Percentiles rank a stretch among this genome's conserved stretches.
Conservation (phyloP, 352 stramenopile genomes). For the Phytopythium oedochilum region DNA sequence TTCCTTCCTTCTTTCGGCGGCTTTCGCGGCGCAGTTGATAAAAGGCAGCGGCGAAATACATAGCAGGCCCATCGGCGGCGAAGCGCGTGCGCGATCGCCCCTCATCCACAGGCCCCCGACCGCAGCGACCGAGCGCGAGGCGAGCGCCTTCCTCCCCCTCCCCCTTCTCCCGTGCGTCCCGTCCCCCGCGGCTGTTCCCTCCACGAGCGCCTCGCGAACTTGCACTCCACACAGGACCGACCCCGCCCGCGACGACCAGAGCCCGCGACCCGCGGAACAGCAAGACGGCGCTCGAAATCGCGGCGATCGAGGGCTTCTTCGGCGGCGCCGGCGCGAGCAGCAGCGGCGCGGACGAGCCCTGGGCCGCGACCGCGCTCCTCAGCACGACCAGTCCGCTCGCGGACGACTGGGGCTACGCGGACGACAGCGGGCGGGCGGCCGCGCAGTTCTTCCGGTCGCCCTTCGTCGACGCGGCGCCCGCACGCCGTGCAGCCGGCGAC, state of each 20-base stretch:
- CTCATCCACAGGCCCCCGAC: no score
- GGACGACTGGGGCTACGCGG: slow-evolving; percentile 8
- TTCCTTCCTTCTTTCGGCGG: no score
- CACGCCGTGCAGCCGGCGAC: background rate
- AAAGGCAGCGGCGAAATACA: no score
- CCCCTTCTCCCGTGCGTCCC: no score
- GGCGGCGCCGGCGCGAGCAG: slow-evolving; percentile 12
- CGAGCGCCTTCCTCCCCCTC: no score
- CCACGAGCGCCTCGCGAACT: no score
- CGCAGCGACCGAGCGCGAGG: no score
- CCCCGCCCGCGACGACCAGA: background rate
- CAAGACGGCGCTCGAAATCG: slow-evolving; percentile 40
- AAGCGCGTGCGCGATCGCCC: no score
- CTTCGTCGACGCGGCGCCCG: slow-evolving; percentile 2
- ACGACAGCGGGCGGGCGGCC: slow-evolving; percentile 5
- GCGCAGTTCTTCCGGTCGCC: slow-evolving; percentile 3
- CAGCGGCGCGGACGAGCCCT: slow-evolving; percentile 26
- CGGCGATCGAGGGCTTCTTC: slow-evolving; percentile 34
- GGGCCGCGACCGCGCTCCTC: slow-evolving; percentile 10
- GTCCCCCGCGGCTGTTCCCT: no score
- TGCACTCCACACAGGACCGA: no score
- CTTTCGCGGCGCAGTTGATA: no score
- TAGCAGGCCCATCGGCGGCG: no score
- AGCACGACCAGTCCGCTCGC: slow-evolving; percentile 11
- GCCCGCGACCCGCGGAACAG: slow-evolving; percentile 6